phyloP scores from a whole-genome alignment of 2,329 filamentous ascomycete genomes.

The Penicillium brasilianum region DNA sequence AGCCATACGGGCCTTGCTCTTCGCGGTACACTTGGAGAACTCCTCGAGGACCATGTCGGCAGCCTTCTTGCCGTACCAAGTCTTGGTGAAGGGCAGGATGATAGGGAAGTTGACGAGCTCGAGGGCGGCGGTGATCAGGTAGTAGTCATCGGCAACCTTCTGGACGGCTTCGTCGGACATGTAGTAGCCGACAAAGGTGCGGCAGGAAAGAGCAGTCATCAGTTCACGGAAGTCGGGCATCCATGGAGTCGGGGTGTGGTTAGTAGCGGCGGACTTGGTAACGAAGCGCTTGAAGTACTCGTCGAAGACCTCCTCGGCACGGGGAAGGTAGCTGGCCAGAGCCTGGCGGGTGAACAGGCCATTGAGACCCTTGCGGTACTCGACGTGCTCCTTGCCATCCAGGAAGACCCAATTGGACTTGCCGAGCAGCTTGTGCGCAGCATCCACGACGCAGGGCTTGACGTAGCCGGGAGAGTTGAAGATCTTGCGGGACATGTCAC shows the following conservation, averaged over 20 bases:
- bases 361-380: slow-evolving; percentile 96
- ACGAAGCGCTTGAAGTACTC: slow-evolving; percentile 82
- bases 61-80: slow-evolving; percentile 96
- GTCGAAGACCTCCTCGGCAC: slow-evolving; percentile 90
- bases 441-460: slow-evolving; percentile 95
- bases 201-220: slow-evolving; percentile 92
- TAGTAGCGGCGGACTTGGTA: slow-evolving; percentile 71
- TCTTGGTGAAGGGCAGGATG: slow-evolving; percentile 92
- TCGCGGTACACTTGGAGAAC: slow-evolving; percentile 88
- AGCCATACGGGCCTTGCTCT: slow-evolving; percentile 90
- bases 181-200: slow-evolving; percentile 97
- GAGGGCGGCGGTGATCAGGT: slow-evolving; percentile 90
- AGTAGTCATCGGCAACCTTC: slow-evolving; percentile 96
- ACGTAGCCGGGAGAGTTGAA: slow-evolving; percentile 92
- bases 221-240: slow-evolving; percentile 93
- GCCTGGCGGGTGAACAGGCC: slow-evolving; percentile 91
- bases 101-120: slow-evolving; percentile 98
- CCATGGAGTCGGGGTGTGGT: slow-evolving; percentile 78
- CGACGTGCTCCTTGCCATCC: slow-evolving; percentile 91
- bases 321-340: slow-evolving; percentile 84
- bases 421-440: slow-evolving; percentile 89
- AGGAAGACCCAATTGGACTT: slow-evolving; percentile 96
- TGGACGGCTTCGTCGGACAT: slow-evolving; percentile 88
- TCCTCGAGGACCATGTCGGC: slow-evolving; percentile 89
- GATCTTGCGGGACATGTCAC: slow-evolving; percentile 94